Percentiles rank a stretch among this genome's conserved stretches.
These are phyloP conservation scores for Chaetomium sp. DNA, from an alignment of 2,329 filamentous ascomycete species.

Conservation along the genomic window DNA sequence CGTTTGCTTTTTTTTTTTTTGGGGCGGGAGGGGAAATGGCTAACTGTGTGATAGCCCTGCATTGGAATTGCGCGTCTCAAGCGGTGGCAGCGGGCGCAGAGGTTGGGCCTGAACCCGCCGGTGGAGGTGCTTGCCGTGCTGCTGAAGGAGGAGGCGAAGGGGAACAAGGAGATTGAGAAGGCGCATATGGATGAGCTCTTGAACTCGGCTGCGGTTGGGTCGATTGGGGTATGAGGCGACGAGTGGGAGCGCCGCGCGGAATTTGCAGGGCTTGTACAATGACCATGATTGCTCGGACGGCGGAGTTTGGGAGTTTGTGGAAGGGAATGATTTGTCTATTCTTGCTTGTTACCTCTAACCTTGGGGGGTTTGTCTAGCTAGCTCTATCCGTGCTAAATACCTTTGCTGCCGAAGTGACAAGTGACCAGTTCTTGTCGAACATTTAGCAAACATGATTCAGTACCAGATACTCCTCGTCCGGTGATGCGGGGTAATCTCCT, in stretches of 20 bases:
- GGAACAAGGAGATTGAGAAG: constrained; percentile 57
- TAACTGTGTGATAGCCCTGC: constrained; percentile 65
- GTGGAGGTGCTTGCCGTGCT: constrained; percentile 88
- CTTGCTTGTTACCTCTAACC: not conserved
- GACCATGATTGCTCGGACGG: constrained; percentile 2
- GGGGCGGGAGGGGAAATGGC: not conserved
- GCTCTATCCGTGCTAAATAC: constrained; percentile 7
- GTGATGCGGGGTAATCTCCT: constrained; percentile 75
- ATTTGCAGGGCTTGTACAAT: not conserved
- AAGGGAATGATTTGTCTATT: not conserved
- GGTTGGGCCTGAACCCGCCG: constrained; percentile 81
- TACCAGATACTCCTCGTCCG: constrained; percentile 95
- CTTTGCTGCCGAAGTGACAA: not conserved
- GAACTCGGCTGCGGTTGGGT: constrained; percentile 50
- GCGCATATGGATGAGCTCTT: constrained; percentile 74
- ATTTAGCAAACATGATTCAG: constrained; percentile 45
- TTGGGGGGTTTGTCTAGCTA: not conserved
- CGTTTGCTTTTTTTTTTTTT: not conserved
- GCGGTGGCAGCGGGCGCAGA: constrained; percentile 85
- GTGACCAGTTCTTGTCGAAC: not conserved
- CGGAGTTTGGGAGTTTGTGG: constrained; percentile 21
- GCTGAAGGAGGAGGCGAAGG: constrained; percentile 66
- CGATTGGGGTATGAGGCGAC: constrained; percentile 16
- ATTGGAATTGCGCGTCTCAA: constrained; percentile 79
- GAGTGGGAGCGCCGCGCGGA: no score